Percentiles rank a stretch among this genome's conserved stretches.
Conservation (phyloP, 768 basidiomycete genomes). For the Termitomyces sp. region DNA sequence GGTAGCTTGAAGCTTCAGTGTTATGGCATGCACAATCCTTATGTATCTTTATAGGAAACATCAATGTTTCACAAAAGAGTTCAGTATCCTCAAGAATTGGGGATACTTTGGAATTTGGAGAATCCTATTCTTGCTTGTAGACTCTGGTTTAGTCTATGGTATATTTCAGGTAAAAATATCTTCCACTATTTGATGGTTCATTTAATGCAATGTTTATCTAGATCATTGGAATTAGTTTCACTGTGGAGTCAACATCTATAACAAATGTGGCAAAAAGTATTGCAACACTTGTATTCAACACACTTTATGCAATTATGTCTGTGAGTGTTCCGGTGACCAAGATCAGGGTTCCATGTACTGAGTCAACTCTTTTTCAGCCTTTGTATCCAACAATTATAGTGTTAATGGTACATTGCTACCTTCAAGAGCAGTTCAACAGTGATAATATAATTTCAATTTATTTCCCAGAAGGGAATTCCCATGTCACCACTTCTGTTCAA, state of each 20-base stretch:
- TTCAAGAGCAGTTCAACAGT: neutral
- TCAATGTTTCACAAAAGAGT: neutral
- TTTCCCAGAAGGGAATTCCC: neutral
- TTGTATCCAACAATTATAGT: neutral
- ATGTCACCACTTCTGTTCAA: too few relatives aligned
- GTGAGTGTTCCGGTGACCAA: neutral
- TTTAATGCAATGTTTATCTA: neutral
- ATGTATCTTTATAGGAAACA: neutral
- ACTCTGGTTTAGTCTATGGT: neutral
- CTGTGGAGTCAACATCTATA: neutral
- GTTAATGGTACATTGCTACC: neutral
- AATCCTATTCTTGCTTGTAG: neutral
- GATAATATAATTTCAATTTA: neutral
- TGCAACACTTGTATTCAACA: neutral
- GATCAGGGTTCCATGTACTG: neutral
- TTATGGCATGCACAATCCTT: too few relatives aligned
- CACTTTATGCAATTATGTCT: neutral
- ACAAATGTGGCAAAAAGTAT: neutral
- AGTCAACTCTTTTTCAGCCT: neutral
- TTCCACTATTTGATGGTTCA: neutral
- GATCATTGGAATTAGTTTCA: neutral
- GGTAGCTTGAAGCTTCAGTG: too few relatives aligned
- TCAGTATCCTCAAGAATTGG: neutral
- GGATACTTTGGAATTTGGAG: neutral
- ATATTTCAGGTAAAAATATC: neutral